Base-by-base conservation (phyloP, 345 rosid species). In the Eucalyptus erythrocorys region DNA sequence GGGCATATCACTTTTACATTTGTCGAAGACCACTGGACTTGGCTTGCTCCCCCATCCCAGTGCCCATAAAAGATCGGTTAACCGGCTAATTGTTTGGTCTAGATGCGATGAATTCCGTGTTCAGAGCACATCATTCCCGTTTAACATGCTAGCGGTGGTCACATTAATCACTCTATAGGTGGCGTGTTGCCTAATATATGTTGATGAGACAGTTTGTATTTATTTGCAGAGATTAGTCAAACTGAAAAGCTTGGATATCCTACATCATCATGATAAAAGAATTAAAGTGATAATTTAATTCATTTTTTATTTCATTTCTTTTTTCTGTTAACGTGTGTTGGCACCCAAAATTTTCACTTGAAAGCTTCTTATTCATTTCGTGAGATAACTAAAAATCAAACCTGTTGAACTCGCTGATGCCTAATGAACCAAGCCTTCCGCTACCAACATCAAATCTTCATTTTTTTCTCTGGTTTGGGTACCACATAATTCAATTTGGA, bases 391-490 rank as follows among this genome's bases (percentile, higher is more conserved):
- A 51, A 51, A 19, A 2, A 51, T 51, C 57, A 51, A 51, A 51
- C 57, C 1, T 1, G 0, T 51, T 4, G 4, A 51, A 51, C 4
- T 51, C 4, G 0, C 4, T 19, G 1, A 3, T 51, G 26, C 26
- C 26, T 21, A 51, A 21, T 51, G 26, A 51, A 4, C 10, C 57
- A 21, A 51, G 57, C 57, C 26, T 51, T 51, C 57, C 1, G 57
- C 57, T 51, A 51, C 57, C 26, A 51, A 51, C 57, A 21, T 51
- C 57, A 21, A 51, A 51, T 51, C 26, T 51, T 26, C 57, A 50
- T 7, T 21, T 51, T 51, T 8, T 51, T 51, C 4, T 51, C 2
- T 1, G 57, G 57, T 51, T 5, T 7, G 2, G 26, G 19, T 51
- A 1, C 2, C 26, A 51, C 57, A 8, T 19, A 3, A 3, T 51